Conservation (phyloP, 73 alveolate species). For the Paramecium octaurelia region DNA sequence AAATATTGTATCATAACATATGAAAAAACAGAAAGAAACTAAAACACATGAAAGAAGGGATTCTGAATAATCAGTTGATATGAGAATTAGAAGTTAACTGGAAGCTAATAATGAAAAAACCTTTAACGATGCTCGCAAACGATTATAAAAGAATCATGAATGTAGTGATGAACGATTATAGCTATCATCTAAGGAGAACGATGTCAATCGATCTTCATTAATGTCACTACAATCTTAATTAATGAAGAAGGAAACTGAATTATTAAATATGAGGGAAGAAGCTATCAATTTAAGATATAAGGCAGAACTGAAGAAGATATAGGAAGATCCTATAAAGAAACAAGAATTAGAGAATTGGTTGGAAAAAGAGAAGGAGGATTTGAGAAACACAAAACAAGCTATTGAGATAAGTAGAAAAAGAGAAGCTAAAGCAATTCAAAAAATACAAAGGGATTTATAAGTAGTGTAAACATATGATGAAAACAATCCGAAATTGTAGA, state of each 20-base stretch:
- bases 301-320: background rate
- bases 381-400: background rate
- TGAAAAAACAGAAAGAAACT: background rate
- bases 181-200: background rate
- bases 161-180: background rate
- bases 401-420: conserved; percentile 43
- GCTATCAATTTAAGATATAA: conserved; percentile 15
- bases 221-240: background rate
- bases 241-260: background rate
- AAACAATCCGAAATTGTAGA: background rate
- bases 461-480: conserved; percentile 36
- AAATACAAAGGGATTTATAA: background rate
- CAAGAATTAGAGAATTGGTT: conserved; percentile 2
- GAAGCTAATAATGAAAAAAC: conserved; percentile 28
- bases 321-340: background rate
- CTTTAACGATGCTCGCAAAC: conserved; percentile 34
- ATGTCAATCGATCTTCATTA: conserved; percentile 30
- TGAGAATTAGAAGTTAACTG: background rate
- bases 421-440: conserved; percentile 23
- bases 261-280: conserved; percentile 38
- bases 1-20: background rate
- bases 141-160: background rate
- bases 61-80: conserved; percentile 14
- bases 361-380: conserved; percentile 4
- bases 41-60: conserved; percentile 9